Evolutionary conservation across 352 stramenopile species (phyloP), one percentile per base, ranked within the genome.

Genomic region (Ophiocytium majus): DNA sequence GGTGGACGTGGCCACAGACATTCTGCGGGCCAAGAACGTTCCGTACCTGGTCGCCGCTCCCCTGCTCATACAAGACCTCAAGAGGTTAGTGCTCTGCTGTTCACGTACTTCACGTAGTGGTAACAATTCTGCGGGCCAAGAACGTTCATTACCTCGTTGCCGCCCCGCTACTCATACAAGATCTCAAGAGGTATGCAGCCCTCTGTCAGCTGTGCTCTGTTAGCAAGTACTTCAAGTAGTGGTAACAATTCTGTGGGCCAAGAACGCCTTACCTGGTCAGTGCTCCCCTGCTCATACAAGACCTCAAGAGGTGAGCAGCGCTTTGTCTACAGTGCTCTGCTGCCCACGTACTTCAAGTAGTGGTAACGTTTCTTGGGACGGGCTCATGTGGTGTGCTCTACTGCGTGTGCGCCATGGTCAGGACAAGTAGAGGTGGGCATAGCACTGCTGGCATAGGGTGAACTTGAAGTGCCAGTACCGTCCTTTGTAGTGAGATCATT

Each of bases 261-360:
- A 93, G 88, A 88, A 93, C 87, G 87, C 91, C 91, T 28, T 94
- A 93, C 76, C 84, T 94, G n/a, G 84, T 94, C 28, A 90, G 90
- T 35, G 86, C 79, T 50, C 92, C 92, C 17, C 83, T 94, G 43
- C 85, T 94, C 37, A 79, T 94, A 17, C 92, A 94, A 85, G 90
- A 87, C 76, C 79, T 87, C 10, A 28, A 36, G 19, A 81, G 75
- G 75, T 81, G 50, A n/a, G n/a, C n/a, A n/a, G n/a, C n/a, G n/a
- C n/a, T n/a, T n/a, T n/a, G n/a, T n/a, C n/a, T n/a, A n/a, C n/a
- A 57, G n/a, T n/a, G n/a, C n/a, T n/a, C n/a, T n/a, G n/a, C n/a
- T n/a, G n/a, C n/a, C n/a, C n/a, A n/a, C n/a, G n/a, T n/a, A n/a
- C n/a, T n/a, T n/a, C n/a, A 89, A 31, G 87, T 94, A 28, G 92